A percentile compares a stretch with the other conserved stretches of the same genome.
phyloP scores from a whole-genome alignment of 176 grass and related monocot species.

The Echinochloa phyllopogon region DNA sequence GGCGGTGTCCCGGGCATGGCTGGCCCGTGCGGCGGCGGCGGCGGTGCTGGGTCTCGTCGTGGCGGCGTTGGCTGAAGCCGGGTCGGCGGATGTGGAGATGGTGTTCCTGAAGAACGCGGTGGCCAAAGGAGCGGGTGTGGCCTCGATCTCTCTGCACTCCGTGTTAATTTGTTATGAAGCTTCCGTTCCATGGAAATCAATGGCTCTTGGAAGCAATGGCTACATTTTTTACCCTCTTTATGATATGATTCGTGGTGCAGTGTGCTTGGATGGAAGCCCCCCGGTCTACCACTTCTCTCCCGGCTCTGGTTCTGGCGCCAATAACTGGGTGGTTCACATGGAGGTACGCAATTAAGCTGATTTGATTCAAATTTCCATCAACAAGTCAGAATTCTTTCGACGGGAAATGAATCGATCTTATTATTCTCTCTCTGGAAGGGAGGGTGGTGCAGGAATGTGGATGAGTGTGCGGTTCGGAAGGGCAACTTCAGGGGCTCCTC shows the following conservation, averaged over 20 bases:
- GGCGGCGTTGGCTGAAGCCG: constrained; percentile 2
- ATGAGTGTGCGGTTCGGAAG: constrained; percentile 67
- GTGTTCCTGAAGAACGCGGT: constrained; percentile 59
- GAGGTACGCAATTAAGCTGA: constrained; percentile 50
- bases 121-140: constrained; percentile 63
- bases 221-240: background rate
- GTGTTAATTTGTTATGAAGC: no score
- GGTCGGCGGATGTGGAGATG: constrained; percentile 58
- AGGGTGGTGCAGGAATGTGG: constrained; percentile 81
- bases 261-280: constrained; percentile 72
- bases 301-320: constrained; percentile 68
- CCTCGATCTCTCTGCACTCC: background rate
- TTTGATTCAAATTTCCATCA: background rate
- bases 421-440: constrained; percentile 56
- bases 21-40: constrained; percentile 16
- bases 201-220: background rate
- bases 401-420: background rate
- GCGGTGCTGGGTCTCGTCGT: constrained; percentile 31
- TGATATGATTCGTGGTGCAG: constrained; percentile 31
- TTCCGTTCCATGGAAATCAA: background rate
- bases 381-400: background rate
- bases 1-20: constrained; percentile 30
- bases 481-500: constrained; percentile 77
- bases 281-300: constrained; percentile 73
- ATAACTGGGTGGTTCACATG: constrained; percentile 79